Conservation (phyloP, 768 basidiomycete species). For the Cystobasidium tubakii region DNA sequence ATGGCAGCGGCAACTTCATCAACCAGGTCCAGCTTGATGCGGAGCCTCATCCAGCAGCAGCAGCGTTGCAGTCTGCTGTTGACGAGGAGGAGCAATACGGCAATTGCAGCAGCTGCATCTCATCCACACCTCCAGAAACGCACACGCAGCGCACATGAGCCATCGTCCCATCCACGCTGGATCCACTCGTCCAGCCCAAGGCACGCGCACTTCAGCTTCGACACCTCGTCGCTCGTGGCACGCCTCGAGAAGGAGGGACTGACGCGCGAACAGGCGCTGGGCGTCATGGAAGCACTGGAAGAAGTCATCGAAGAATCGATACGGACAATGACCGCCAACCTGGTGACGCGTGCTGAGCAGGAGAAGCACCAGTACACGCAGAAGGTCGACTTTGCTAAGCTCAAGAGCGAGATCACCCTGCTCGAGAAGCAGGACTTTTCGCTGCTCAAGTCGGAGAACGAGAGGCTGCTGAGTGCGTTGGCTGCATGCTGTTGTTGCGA, state of each 20-base stretch:
- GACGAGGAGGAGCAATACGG: background rate
- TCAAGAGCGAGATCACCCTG: conserved; percentile 86
- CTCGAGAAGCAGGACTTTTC: conserved; percentile 95
- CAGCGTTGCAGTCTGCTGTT: background rate
- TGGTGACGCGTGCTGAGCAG: conserved; percentile 74
- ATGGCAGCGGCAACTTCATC: background rate
- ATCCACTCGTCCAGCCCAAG: background rate
- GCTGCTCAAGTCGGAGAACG: conserved; percentile 92
- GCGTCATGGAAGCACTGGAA: conserved; percentile 93
- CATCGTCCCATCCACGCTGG: background rate
- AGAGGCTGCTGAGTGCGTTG: conserved; percentile 72
- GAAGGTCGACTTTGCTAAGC: conserved; percentile 48
- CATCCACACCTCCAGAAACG: background rate
- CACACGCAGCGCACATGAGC: background rate
- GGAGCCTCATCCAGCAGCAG: background rate
- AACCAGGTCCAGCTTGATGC: background rate
- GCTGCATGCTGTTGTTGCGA: background rate
- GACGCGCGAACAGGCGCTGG: conserved; percentile 84
- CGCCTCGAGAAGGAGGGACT: conserved; percentile 37
- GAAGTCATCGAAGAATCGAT: conserved; percentile 97
- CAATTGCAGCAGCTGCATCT: background rate
- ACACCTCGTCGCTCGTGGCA: conserved; percentile 37
- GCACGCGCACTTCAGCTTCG: conserved; percentile 36
- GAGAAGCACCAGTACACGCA: conserved; percentile 40
- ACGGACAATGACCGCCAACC: conserved; percentile 86